Percentiles rank a stretch among this genome's conserved stretches.
Evolutionary conservation across 768 basidiomycete species (phyloP).

Genomic region (Boletus speciosus): DNA sequence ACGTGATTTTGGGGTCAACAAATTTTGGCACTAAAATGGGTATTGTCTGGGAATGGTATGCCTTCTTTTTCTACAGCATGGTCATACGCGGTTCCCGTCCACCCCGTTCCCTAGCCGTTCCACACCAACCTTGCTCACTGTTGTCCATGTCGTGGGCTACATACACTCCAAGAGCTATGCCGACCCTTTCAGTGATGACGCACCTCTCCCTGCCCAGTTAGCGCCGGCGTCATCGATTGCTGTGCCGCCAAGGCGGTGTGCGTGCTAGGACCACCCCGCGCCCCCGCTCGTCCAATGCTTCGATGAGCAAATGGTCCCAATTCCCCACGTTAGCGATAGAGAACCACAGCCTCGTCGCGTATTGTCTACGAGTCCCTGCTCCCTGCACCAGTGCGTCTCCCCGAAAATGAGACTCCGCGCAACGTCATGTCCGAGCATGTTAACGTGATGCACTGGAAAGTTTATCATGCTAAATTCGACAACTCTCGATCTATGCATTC

Average conservation of each 20-base stretch:
- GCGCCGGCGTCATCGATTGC: conserved; percentile 6
- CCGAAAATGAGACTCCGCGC: conserved; percentile 11
- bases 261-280: conserved; percentile 12
- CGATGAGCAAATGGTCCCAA: background rate
- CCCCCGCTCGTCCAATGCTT: conserved; percentile 6
- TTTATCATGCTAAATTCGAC: conserved; percentile 17
- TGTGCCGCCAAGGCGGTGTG: conserved; percentile 26
- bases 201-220: background rate
- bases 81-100: background rate
- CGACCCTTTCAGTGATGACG: background rate
- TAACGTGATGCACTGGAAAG: conserved; percentile 31
- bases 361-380: conserved; percentile 7
- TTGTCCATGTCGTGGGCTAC: background rate
- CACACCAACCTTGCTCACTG: background rate
- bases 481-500: conserved; percentile 16
- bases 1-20: background rate
- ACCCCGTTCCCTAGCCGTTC: background rate
- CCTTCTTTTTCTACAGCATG: conserved; percentile 18
- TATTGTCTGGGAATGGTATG: conserved; percentile 20
- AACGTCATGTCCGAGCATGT: background rate
- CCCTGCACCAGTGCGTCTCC: background rate
- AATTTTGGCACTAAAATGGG: conserved; percentile 4
- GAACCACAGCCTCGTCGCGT: conserved; percentile 20
- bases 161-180: conserved; percentile 3
- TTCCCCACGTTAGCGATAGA: conserved; percentile 14